Conservation (phyloP, 352 stramenopile genomes). For the Globisporangium viniferum region DNA sequence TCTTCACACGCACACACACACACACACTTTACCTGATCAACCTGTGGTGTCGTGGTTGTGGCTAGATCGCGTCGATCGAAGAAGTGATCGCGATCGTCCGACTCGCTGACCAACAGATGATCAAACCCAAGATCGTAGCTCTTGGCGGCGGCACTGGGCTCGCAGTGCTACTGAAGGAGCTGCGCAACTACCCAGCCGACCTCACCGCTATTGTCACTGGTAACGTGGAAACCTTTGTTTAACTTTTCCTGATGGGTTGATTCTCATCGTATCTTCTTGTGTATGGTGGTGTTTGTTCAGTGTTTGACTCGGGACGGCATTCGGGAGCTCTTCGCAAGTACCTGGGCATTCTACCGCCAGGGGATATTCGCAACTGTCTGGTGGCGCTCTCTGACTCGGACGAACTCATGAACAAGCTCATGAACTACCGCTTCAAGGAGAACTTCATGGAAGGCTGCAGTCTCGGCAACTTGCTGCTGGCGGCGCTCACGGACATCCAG, state of each 20-base stretch:
- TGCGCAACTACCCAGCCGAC: constrained; percentile 80
- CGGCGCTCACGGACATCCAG: constrained; percentile 79
- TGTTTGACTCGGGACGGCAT: constrained; percentile 84
- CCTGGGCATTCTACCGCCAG: constrained; percentile 75
- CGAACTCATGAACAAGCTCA: constrained; percentile 83
- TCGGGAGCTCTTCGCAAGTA: constrained; percentile 80
- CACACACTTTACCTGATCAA: background rate
- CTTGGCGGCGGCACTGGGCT: constrained; percentile 78
- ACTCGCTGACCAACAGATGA: constrained; percentile 75
- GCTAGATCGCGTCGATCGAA: constrained; percentile 74
- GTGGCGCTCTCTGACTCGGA: constrained; percentile 82
- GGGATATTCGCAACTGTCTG: constrained; percentile 86
- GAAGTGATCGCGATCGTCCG: constrained; percentile 71
- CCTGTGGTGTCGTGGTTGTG: background rate
- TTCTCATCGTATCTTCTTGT: background rate
- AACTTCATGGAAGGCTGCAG: constrained; percentile 88
- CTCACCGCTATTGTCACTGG: constrained; percentile 84
- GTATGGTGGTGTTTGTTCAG: constrained; percentile 19
- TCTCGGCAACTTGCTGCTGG: constrained; percentile 76
- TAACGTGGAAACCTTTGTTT: background rate
- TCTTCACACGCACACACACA: no score
- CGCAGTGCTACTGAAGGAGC: constrained; percentile 79
- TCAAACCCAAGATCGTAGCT: constrained; percentile 82
- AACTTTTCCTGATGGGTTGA: background rate
- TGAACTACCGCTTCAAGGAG: constrained; percentile 87